A percentile compares a stretch with the other conserved stretches of the same genome.
These are phyloP conservation scores for Anthracocystis walkeri DNA, from an alignment of 1,284 basidiomycete species.

Conservation along the genomic window DNA sequence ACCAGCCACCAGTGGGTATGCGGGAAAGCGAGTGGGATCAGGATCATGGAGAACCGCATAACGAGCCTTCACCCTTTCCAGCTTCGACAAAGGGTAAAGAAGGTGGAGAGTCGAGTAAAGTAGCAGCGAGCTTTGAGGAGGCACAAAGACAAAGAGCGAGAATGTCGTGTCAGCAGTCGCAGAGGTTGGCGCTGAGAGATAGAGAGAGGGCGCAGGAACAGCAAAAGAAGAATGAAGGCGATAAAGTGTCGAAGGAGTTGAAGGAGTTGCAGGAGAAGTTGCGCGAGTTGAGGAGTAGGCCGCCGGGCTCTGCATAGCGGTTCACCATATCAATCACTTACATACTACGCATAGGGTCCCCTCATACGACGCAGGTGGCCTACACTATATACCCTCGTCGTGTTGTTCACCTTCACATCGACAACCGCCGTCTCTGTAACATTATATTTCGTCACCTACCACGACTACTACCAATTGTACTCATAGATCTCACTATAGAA, in stretches of 20 bases:
- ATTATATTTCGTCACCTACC: neutral
- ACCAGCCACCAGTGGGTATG: constrained; percentile 52
- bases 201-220: constrained; percentile 23
- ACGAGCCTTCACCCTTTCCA: constrained; percentile 54
- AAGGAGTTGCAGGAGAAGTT: constrained; percentile 50
- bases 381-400: constrained; percentile 6
- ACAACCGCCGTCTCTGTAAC: constrained; percentile 1
- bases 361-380: neutral
- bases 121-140: constrained; percentile 36
- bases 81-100: constrained; percentile 1
- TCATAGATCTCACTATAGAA: neutral
- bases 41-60: constrained; percentile 56
- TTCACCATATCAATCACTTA: neutral
- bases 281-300: constrained; percentile 30
- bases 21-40: constrained; percentile 55
- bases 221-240: constrained; percentile 23
- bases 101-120: neutral
- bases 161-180: constrained; percentile 44
- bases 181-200: constrained; percentile 41
- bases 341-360: neutral
- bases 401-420: neutral
- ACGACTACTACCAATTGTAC: constrained; percentile 12
- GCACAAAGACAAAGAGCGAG: constrained; percentile 37
- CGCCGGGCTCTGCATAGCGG: constrained; percentile 6
- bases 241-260: constrained; percentile 42